Percentiles rank a stretch among this genome's conserved stretches.
These are phyloP conservation scores for Protostelium mycophagum DNA, from an alignment of 78 protist species.

Conservation along the genomic window DNA sequence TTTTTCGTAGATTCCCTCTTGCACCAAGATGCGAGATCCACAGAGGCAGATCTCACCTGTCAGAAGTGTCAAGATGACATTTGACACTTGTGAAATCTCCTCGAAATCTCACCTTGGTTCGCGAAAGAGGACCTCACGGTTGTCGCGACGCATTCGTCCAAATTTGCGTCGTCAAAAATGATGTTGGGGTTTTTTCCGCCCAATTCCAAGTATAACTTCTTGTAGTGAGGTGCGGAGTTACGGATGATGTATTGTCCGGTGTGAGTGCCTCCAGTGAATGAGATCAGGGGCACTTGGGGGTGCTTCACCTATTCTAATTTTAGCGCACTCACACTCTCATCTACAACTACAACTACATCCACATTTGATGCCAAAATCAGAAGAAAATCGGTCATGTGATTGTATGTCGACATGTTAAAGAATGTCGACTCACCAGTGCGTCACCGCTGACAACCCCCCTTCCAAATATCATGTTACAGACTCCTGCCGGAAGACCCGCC, in stretches of 20 bases:
- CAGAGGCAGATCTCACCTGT: slow-evolving; percentile 86
- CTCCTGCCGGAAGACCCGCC: slow-evolving; percentile 80
- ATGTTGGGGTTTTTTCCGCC: slow-evolving; percentile 89
- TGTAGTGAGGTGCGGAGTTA: slow-evolving; percentile 57
- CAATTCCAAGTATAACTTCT: slow-evolving; percentile 80
- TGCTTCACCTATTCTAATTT: slow-evolving; percentile 24
- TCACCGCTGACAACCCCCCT: slow-evolving; percentile 47
- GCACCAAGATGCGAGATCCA: slow-evolving; percentile 78
- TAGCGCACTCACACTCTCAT: not conserved
- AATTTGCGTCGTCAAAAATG: slow-evolving; percentile 57
- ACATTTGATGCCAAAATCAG: no score
- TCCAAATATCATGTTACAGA: slow-evolving; percentile 78
- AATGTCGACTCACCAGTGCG: slow-evolving; percentile 52
- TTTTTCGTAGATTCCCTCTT: slow-evolving; percentile 48
- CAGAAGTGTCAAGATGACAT: slow-evolving; percentile 14
- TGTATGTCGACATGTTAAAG: no score
- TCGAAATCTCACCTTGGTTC: slow-evolving; percentile 52
- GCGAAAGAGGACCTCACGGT: slow-evolving; percentile 40
- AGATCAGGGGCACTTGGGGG: slow-evolving; percentile 48
- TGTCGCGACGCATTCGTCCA: slow-evolving; percentile 26
- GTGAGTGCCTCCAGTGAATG: slow-evolving; percentile 89
- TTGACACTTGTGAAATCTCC: no score
- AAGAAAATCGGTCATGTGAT: no score
- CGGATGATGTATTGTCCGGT: slow-evolving; percentile 60
- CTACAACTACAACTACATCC: not conserved